These are phyloP conservation scores for Dictyophora rubrovolvata DNA, from an alignment of 768 basidiomycete genomes.

Conservation along the genomic window DNA sequence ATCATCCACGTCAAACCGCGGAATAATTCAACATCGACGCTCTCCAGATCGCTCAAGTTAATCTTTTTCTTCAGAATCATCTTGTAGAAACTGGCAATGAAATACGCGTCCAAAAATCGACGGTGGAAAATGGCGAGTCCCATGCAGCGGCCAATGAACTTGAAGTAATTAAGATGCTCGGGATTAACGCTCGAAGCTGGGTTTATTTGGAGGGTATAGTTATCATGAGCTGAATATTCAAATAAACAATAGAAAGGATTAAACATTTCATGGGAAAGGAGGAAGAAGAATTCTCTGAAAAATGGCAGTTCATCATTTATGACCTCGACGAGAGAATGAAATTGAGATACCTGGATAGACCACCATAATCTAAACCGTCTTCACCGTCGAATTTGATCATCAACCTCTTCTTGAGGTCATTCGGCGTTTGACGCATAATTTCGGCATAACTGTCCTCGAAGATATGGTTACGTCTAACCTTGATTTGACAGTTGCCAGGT, in stretches of 20 bases:
- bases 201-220: conserved; percentile 99
- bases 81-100: conserved; percentile 99
- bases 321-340: background rate
- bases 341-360: conserved; percentile 72
- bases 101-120: conserved; percentile 97
- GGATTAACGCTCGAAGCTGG: conserved; percentile 97
- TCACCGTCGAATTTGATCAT: conserved; percentile 99
- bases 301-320: conserved; percentile 7
- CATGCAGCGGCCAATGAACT: conserved; percentile 94
- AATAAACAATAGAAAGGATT: conserved; percentile 99
- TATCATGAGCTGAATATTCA: conserved; percentile 99
- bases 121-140: conserved; percentile 98
- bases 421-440: conserved; percentile 98
- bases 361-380: conserved; percentile 97
- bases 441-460: conserved; percentile 99
- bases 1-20: conserved; percentile 99
- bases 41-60: conserved; percentile 84
- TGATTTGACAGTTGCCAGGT: conserved; percentile 98
- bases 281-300: conserved; percentile 96
- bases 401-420: conserved; percentile 93
- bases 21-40: conserved; percentile 90
- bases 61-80: conserved; percentile 99
- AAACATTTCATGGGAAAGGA: conserved; percentile 99
- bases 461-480: conserved; percentile 94
- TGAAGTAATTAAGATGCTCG: conserved; percentile 99